phyloP scores from a whole-genome alignment of 1,284 basidiomycete genomes.

The Cryptococcus amylolentus region DNA sequence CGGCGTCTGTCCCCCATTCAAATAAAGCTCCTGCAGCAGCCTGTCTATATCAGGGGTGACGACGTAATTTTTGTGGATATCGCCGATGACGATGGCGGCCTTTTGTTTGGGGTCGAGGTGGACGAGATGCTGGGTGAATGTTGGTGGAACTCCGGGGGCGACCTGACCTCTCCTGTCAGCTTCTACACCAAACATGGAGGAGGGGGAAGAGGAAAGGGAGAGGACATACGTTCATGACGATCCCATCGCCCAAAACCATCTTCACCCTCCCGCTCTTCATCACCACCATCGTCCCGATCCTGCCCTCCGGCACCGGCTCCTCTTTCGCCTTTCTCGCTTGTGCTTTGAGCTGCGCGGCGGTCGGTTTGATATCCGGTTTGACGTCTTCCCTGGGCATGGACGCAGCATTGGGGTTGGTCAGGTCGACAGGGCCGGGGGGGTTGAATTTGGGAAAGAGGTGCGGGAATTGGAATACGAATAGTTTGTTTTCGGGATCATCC shows the following conservation, averaged over 20 bases:
- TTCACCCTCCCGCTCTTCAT: conserved; percentile 81
- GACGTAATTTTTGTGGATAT: conserved; percentile 78
- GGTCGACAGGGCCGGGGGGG: conserved; percentile 20
- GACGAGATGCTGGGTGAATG: conserved; percentile 85
- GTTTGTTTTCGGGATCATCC: conserved; percentile 58
- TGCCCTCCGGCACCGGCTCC: conserved; percentile 58
- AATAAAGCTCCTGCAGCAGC: conserved; percentile 66
- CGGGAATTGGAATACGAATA: conserved; percentile 93
- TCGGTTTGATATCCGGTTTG: conserved; percentile 37
- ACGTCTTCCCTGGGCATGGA: conserved; percentile 8
- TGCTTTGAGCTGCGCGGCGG: conserved; percentile 19
- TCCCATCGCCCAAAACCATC: conserved; percentile 73
- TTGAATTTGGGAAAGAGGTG: conserved; percentile 77
- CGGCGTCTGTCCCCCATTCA: conserved; percentile 44
- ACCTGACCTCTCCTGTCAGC: conserved; percentile 56
- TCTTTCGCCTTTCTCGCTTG: conserved; percentile 30
- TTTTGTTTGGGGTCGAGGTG: conserved; percentile 63
- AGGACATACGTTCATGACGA: conserved; percentile 71
- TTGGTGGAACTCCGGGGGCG: conserved; percentile 74
- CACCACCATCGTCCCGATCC: conserved; percentile 76
- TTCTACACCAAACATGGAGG: no score
- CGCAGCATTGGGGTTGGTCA: conserved; percentile 23
- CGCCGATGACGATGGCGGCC: conserved; percentile 67
- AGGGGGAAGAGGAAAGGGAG: not conserved
- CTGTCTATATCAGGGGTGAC: conserved; percentile 80